phyloP scores from a whole-genome alignment of 2,329 filamentous ascomycete genomes.

The Xylaria arbuscula region DNA sequence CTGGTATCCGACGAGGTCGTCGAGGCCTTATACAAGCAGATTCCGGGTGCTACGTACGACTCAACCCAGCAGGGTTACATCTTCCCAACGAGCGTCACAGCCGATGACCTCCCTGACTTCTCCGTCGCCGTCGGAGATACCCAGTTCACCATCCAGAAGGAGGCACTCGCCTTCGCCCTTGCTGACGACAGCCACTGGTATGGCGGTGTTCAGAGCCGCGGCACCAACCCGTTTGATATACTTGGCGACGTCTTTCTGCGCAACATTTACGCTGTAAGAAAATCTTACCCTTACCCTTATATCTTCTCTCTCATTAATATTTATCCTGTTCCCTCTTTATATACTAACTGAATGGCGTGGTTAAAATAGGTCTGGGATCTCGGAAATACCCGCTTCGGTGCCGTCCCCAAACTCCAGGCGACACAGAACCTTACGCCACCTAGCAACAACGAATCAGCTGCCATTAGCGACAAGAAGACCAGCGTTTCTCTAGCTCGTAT shows the following conservation, averaged over 20 bases:
- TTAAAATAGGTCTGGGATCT: constrained; percentile 68
- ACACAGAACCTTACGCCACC: constrained; percentile 49
- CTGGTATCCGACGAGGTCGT: constrained; percentile 71
- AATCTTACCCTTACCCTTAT: neutral
- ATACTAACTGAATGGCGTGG: constrained; percentile 19
- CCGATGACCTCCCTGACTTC: constrained; percentile 67
- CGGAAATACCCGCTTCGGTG: constrained; percentile 68
- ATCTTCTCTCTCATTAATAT: neutral
- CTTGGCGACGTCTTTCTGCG: constrained; percentile 73
- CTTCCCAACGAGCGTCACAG: constrained; percentile 65
- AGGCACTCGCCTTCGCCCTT: constrained; percentile 69
- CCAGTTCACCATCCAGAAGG: constrained; percentile 69
- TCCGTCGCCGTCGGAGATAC: constrained; percentile 71
- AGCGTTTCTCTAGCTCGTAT: constrained; percentile 23
- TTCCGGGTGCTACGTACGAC: constrained; percentile 70
- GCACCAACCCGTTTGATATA: constrained; percentile 69
- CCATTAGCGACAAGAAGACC: constrained; percentile 34
- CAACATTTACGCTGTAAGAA: constrained; percentile 61
- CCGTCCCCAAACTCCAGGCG: constrained; percentile 64
- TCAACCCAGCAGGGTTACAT: constrained; percentile 69
- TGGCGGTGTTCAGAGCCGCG: constrained; percentile 73
- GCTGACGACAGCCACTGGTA: constrained; percentile 66
- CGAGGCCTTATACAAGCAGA: constrained; percentile 70
- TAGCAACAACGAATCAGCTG: constrained; percentile 12
- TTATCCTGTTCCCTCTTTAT: neutral